phyloP scores from a whole-genome alignment of 2,329 filamentous ascomycete species.

The Trichoderma koningii region DNA sequence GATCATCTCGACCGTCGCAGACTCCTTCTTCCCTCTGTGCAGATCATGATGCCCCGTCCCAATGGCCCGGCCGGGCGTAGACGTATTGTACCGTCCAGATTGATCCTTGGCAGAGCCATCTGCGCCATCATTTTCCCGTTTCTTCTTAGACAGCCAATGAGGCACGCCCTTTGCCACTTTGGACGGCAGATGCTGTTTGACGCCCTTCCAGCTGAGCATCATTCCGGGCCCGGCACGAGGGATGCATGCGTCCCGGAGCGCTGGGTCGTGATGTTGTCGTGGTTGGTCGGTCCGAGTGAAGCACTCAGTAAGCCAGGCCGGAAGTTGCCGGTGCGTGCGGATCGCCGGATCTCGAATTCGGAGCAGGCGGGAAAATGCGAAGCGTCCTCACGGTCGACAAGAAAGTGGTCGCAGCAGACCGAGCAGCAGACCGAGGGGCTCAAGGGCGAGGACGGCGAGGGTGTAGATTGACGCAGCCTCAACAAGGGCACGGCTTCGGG shows the following conservation, averaged over 20 bases:
- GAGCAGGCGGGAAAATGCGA: neutral
- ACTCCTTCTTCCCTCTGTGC: neutral
- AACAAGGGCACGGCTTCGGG: neutral
- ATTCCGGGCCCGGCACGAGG: slow-evolving; percentile 27
- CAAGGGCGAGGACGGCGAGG: neutral
- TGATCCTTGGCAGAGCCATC: slow-evolving; percentile 31
- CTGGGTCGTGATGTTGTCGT: neutral
- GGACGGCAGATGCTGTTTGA: slow-evolving; percentile 42
- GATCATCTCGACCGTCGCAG: neutral
- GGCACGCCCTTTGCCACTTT: slow-evolving; percentile 36
- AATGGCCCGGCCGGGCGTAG: slow-evolving; percentile 26
- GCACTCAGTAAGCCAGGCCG: neutral
- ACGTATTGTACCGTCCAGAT: slow-evolving; percentile 36
- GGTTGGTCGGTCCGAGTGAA: neutral
- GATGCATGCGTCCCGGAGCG: slow-evolving; percentile 19
- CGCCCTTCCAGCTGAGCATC: slow-evolving; percentile 44
- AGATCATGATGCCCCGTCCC: neutral
- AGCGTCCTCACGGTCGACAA: neutral
- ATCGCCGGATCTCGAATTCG: neutral
- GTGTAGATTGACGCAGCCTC: slow-evolving; percentile 14
- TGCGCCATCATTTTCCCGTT: slow-evolving; percentile 31
- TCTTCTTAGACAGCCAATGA: slow-evolving; percentile 39
- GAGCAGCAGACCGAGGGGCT: neutral
- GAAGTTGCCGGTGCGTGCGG: neutral
- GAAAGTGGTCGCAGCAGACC: neutral